A percentile compares a stretch with the other conserved stretches of the same genome.
These are phyloP conservation scores for Xylaria intraflava DNA, from an alignment of 495 filamentous ascomycete genomes.

Conservation along the genomic window DNA sequence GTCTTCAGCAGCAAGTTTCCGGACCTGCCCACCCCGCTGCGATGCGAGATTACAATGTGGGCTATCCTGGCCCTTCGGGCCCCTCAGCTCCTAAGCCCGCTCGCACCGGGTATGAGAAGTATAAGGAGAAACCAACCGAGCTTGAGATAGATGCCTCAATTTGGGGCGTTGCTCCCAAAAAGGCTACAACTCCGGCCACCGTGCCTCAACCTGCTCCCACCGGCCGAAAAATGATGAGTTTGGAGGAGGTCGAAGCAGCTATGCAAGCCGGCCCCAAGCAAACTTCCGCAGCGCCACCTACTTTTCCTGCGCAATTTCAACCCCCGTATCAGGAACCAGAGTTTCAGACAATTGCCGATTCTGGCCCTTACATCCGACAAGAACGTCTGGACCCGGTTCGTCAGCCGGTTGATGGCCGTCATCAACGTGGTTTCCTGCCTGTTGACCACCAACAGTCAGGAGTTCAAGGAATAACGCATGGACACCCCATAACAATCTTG, in stretches of 20 bases:
- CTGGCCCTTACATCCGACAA: constrained; percentile 19
- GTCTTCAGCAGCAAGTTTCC: constrained; percentile 51
- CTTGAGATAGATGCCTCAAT: constrained; percentile 88
- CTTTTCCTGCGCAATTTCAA: constrained; percentile 24
- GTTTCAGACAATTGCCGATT: constrained; percentile 22
- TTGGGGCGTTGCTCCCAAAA: constrained; percentile 72
- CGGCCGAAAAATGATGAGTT: constrained; percentile 81
- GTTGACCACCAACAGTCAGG: constrained; percentile 17
- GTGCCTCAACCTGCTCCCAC: constrained; percentile 23
- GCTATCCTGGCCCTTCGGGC: constrained; percentile 32
- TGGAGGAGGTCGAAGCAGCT: constrained; percentile 95
- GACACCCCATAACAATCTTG: constrained; percentile 40
- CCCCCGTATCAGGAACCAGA: constrained; percentile 27
- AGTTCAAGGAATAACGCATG: constrained; percentile 25
- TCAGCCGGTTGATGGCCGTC: constrained; percentile 22
- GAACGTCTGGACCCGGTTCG: constrained; percentile 20
- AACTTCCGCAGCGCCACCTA: constrained; percentile 14
- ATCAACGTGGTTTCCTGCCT: constrained; percentile 18
- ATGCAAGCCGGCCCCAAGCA: constrained; percentile 64
- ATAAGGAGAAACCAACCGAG: constrained; percentile 68
- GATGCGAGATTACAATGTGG: constrained; percentile 26
- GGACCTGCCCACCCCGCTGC: constrained; percentile 26
- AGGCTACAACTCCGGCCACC: constrained; percentile 35
- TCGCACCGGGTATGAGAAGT: constrained; percentile 82
- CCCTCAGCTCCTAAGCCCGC: constrained; percentile 47